Base-by-base conservation (phyloP, 2,329 filamentous ascomycete species). In the Fusarium longipes region DNA sequence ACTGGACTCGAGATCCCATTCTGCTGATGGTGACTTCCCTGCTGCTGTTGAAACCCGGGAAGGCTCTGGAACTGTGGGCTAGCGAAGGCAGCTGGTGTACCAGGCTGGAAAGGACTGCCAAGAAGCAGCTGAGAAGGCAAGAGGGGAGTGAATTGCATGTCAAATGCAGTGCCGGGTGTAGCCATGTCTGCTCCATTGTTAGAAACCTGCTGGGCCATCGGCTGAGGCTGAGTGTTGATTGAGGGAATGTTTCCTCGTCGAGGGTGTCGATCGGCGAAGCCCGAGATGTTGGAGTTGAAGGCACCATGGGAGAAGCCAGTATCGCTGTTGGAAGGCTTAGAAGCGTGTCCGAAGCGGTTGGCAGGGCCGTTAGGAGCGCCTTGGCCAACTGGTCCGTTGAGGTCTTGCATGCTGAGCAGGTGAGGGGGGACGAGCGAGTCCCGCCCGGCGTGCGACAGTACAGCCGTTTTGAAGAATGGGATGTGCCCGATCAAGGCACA, bases 111-210 rank as follows among this genome's bases (percentile, higher is more conserved):
- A 18, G 96, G 96, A 79, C 93, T 97, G 45, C 96, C 96, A 49
- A 98, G 90, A 25, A 99, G 88, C 73, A 99, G 85, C 81, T 97
- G 93, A 32, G 95, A 98, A 33, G 96, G 96, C 35, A 99, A 88
- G 70, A 99, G 86, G 68, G 96, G 95, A 12, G 96, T 97, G 80
- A 97, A 98, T 81, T 98, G 96, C 95, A 98, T 97, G 76, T 98
- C 96, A 76, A 93, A 97, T 40, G 87, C 93, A 51, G 93, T 95
- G 40, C 92, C 93, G 17, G 96, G 94, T 24, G 92, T 95, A 70
- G 91, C 85, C 87, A 97, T 88, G 68, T 97, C 93, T 73, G 86
- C 87, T 61, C 81, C 83, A 77, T 85, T 88, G 74, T 86, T 85
- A 35, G 75, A 71, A 17, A 69, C 63, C 59, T 74, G 69, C 61